A percentile compares a stretch with the other conserved stretches of the same genome.
These are phyloP conservation scores for Theobroma cacao DNA, from an alignment of 345 rosid genomes.

Conservation along the genomic window DNA sequence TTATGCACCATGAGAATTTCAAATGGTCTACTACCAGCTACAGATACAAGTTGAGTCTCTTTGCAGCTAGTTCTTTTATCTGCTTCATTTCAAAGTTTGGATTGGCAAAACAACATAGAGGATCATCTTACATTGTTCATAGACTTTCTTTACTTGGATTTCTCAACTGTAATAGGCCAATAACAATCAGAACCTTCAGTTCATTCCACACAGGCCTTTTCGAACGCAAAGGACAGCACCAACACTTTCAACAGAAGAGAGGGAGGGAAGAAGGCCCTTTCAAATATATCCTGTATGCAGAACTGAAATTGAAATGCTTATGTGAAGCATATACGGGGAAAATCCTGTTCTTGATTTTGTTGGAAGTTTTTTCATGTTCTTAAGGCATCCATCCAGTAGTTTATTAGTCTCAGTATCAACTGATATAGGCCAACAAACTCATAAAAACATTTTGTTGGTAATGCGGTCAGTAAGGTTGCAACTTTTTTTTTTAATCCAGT, in stretches of 20 bases:
- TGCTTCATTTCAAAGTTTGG: background rate
- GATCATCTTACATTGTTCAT: background rate
- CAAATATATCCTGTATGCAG: no score
- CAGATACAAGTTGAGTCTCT: background rate
- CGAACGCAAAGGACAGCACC: background rate
- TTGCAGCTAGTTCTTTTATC: background rate
- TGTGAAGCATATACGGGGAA: background rate
- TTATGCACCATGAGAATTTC: background rate
- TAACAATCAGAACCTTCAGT: background rate
- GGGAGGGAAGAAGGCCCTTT: no score
- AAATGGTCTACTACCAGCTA: background rate
- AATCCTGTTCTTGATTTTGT: background rate
- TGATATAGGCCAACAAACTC: no score
- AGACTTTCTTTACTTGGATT: background rate
- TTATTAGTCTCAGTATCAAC: no score
- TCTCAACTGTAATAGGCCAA: no score
- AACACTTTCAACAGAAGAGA: background rate
- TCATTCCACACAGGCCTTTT: background rate
- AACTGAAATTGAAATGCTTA: background rate
- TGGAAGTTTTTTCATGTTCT: background rate
- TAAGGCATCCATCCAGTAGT: background rate
- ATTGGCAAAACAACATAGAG: background rate
- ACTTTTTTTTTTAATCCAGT: no score
- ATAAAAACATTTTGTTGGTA: no score
- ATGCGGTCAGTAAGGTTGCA: no score